Evolutionary conservation across 805 yeast genomes (phyloP).

Genomic region (Wickerhamiella spandovensis): DNA sequence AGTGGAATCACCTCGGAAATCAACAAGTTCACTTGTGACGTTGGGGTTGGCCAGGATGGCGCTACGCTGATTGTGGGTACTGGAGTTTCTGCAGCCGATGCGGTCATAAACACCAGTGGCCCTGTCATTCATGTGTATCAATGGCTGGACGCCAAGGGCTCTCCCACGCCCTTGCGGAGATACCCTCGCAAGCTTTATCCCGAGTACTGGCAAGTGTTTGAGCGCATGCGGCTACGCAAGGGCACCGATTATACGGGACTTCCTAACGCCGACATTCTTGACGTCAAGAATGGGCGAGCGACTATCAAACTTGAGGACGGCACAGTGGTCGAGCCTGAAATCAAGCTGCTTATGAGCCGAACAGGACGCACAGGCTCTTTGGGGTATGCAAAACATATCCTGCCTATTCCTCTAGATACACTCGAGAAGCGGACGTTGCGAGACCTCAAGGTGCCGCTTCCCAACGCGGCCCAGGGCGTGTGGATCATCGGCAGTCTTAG

Average conservation of each 20-base stretch:
- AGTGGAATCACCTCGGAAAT: slow-evolving; percentile 4
- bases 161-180: slow-evolving; percentile 19
- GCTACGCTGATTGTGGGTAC: slow-evolving; percentile 20
- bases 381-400: slow-evolving; percentile 8
- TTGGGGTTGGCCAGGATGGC: neutral
- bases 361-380: slow-evolving; percentile 23
- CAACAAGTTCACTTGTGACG: neutral
- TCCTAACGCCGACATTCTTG: slow-evolving; percentile 12
- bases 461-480: slow-evolving; percentile 7
- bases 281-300: slow-evolving; percentile 8
- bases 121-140: slow-evolving; percentile 19
- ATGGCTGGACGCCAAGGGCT: slow-evolving; percentile 15
- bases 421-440: neutral
- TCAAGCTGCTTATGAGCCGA: slow-evolving; percentile 14
- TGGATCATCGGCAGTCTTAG: slow-evolving; percentile 22
- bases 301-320: slow-evolving; percentile 11
- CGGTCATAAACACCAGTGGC: slow-evolving; percentile 10
- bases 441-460: neutral
- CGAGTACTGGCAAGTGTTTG: slow-evolving; percentile 20
- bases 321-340: slow-evolving; percentile 2
- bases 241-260: slow-evolving; percentile 12
- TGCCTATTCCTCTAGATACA: neutral
- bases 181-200: slow-evolving; percentile 24
- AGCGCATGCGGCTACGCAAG: slow-evolving; percentile 15
- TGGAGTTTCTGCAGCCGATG: slow-evolving; percentile 26